These are phyloP conservation scores for Pichia sp. DNA, from an alignment of 1,139 yeast genomes.

Conservation along the genomic window DNA sequence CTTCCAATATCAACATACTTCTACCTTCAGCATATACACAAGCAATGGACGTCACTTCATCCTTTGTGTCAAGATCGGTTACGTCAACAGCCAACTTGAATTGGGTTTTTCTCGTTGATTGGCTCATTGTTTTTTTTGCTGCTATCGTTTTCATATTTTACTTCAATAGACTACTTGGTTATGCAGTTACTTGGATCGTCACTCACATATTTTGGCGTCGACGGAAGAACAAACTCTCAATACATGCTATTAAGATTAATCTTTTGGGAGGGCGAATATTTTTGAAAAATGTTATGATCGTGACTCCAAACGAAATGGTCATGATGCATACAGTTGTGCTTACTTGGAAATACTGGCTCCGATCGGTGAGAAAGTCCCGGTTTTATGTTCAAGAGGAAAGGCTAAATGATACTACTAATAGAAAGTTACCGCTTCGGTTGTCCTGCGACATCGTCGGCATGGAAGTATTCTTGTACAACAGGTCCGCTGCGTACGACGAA, in stretches of 20 bases:
- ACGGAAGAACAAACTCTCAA: conserved; percentile 46
- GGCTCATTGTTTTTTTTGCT: conserved; percentile 64
- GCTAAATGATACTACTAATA: conserved; percentile 32
- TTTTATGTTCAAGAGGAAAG: conserved; percentile 25
- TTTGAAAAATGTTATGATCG: conserved; percentile 65
- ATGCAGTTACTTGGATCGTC: conserved; percentile 42
- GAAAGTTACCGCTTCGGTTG: conserved; percentile 53
- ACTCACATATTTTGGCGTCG: conserved; percentile 59
- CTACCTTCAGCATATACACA: too few species aligned
- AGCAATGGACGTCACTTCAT: conserved; percentile 15
- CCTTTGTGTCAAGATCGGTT: conserved; percentile 22
- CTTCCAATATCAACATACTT: too few species aligned
- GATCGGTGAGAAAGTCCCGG: conserved; percentile 42
- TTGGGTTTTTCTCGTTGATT: conserved; percentile 81
- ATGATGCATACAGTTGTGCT: conserved; percentile 63
- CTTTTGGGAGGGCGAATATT: conserved; percentile 76
- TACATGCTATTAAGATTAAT: conserved; percentile 71
- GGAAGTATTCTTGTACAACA: conserved; percentile 75
- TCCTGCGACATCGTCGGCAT: conserved; percentile 61
- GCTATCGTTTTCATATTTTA: conserved; percentile 64
- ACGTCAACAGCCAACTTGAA: conserved; percentile 23
- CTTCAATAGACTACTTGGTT: conserved; percentile 70
- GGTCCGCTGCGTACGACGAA: conserved; percentile 68
- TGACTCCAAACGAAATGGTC: conserved; percentile 64
- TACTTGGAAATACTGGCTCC: conserved; percentile 91